Conservation (phyloP, 495 filamentous ascomycete species). For the Lasiosphaeris hirsuta region DNA sequence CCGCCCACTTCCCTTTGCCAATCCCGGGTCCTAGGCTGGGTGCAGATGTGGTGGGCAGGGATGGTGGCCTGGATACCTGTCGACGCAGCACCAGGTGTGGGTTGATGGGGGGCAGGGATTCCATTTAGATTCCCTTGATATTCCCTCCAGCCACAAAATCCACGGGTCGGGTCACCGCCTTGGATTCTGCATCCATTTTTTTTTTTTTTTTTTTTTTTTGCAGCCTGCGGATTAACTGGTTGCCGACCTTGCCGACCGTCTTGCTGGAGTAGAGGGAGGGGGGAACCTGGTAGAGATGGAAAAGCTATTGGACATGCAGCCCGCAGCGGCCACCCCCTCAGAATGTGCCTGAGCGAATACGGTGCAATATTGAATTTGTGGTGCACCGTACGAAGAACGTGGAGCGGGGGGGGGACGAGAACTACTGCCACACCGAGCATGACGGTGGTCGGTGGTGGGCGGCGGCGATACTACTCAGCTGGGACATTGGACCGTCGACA, state of each 20-base stretch:
- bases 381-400: background rate
- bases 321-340: background rate
- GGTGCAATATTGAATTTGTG: constrained; percentile 10
- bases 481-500: too few relatives aligned
- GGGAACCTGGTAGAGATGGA: background rate
- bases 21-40: too few relatives aligned
- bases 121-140: background rate
- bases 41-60: too few relatives aligned
- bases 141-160: background rate
- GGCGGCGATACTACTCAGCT: too few relatives aligned
- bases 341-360: constrained; percentile 8
- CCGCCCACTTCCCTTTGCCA: too few relatives aligned
- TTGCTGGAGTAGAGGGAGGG: background rate
- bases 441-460: background rate
- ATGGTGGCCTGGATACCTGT: too few relatives aligned
- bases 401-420: background rate
- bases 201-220: too few relatives aligned
- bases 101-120: too few relatives aligned
- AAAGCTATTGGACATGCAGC: background rate
- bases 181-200: too few relatives aligned
- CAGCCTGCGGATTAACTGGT: background rate
- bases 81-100: too few relatives aligned
- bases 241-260: constrained; percentile 6
- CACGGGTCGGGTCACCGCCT: too few relatives aligned
- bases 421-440: constrained; percentile 5